Evolutionary conservation across 257 asterid species (phyloP), one percentile per base, ranked within the genome.

Genomic region (Penstemon eatonii): DNA sequence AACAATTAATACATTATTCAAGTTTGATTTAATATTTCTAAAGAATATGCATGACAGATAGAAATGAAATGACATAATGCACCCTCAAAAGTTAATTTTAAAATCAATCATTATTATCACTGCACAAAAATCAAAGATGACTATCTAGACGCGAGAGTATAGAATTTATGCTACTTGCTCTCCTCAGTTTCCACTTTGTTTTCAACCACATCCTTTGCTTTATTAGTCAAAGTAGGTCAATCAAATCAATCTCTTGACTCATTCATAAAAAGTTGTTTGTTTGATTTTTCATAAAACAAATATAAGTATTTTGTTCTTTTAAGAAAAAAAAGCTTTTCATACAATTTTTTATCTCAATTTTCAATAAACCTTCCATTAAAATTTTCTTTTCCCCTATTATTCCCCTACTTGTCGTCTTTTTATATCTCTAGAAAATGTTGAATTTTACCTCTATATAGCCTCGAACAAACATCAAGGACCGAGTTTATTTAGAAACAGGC

Each of bases 161-260:
- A 6, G 0, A 66, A 76, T 19, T 70, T 18, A 53, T 45, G 13
- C 42, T 53, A 71, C 73, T 76, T 46, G 69, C 80, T 59, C 44
- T 47, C 12, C 38, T 1, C n/a, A 67, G 42, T 4, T 62, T 13
- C 49, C 64, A 8, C 13, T 6, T 4, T 3, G 3, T 56, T 3
- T 6, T 12, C 4, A n/a, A 5, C 6, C 25, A 51, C 0, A 36
- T 18, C 39, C 41, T 11, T 40, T 13, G 4, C 11, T 59, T 38
- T 4, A 5, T 42, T 13, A 25, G 55, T 42, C 41, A 5, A 66
- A 37, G 8, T 3, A 42, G 39, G 67, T 74, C 66, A 73, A 53
- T 5, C 7, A 10, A 12, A 39, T 40, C 11, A 10, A 36, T 6
- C 18, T 40, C 46, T 4, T 2, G 4, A 49, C 19, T 15, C 33